These are phyloP conservation scores for Dryadomyces quercus-mongolicae DNA, from an alignment of 2,329 filamentous ascomycete species.

Conservation along the genomic window DNA sequence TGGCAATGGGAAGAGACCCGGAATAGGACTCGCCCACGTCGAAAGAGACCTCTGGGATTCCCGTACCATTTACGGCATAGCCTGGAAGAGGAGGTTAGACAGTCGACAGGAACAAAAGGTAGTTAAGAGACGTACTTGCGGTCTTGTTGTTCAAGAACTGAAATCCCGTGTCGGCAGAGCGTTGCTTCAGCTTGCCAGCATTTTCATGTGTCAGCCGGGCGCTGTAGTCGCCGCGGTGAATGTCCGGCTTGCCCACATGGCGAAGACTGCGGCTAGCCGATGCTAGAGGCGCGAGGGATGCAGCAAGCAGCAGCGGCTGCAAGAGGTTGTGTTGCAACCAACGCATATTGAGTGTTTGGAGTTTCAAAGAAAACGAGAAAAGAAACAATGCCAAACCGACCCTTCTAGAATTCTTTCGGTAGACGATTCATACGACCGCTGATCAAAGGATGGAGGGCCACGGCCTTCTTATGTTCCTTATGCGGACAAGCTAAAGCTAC, in stretches of 20 bases:
- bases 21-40: conserved; percentile 56
- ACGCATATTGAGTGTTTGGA: conserved; percentile 4
- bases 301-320: conserved; percentile 4
- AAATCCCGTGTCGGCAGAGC: background rate
- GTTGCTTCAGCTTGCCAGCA: background rate
- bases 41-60: conserved; percentile 56
- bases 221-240: background rate
- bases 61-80: conserved; percentile 51
- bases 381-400: no score
- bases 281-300: conserved; percentile 3
- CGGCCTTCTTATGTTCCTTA: no score
- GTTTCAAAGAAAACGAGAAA: no score
- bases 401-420: no score
- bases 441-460: no score
- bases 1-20: conserved; percentile 46
- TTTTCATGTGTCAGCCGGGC: background rate
- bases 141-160: conserved; percentile 12
- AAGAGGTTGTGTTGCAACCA: conserved; percentile 1
- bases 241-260: conserved; percentile 7
- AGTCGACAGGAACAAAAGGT: no score
- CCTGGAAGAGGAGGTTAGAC: background rate
- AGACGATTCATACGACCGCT: no score
- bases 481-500: no score
- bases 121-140: conserved; percentile 2
- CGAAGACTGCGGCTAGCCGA: conserved; percentile 9